Percentiles rank a stretch among this genome's conserved stretches.
Conservation (phyloP, 208 protist genomes). For the Balamuthia mandrillaris region DNA sequence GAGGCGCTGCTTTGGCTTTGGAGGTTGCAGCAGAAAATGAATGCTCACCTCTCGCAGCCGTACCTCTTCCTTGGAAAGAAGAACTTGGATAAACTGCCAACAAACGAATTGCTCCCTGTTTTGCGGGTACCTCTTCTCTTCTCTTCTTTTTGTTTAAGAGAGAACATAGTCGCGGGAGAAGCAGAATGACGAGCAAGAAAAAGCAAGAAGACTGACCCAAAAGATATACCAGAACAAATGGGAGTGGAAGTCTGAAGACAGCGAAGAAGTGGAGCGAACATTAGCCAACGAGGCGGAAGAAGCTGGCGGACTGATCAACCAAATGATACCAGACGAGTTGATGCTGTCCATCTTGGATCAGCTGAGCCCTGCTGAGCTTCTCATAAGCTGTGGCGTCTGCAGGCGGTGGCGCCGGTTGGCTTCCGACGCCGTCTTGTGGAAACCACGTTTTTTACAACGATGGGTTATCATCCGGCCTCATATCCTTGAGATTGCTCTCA, state of each 20-base stretch:
- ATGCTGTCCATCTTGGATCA: neutral
- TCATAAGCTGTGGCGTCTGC: neutral
- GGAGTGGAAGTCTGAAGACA: neutral
- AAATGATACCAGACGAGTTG: neutral
- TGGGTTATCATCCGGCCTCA: neutral
- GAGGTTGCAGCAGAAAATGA: neutral
- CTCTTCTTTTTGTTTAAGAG: neutral
- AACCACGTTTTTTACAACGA: neutral
- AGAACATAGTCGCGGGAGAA: too few species aligned
- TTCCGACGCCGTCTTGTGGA: neutral
- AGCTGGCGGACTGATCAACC: neutral
- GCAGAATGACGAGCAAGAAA: neutral
- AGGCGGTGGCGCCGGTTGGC: neutral
- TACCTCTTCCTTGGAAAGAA: neutral
- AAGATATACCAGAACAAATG: neutral
- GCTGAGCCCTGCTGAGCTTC: neutral
- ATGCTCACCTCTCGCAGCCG: neutral
- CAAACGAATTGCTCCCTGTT: neutral
- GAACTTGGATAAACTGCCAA: neutral
- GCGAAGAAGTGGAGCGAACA: neutral
- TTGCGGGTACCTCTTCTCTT: neutral
- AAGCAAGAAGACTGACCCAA: neutral
- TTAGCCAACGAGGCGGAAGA: neutral
- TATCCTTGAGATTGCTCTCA: too few species aligned
- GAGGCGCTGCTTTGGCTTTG: slow-evolving; percentile 12